Base-by-base conservation (phyloP, 345 rosid genomes). In the Brassica cretica region DNA sequence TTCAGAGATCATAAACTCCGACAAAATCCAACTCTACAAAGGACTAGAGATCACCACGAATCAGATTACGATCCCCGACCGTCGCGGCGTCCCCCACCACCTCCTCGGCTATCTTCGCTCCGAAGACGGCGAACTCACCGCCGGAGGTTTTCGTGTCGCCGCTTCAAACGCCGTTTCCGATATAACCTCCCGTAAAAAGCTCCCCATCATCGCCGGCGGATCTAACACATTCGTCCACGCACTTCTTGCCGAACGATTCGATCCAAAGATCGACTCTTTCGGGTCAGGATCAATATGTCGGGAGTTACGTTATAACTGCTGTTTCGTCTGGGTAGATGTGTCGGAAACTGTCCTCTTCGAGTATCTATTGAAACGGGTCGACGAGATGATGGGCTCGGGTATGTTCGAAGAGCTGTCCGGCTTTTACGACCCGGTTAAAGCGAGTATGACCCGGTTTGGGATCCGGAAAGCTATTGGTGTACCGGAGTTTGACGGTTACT, bases 41-140 rank as follows among this genome's bases (percentile, higher is more conserved):
- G 97, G 96, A 2, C 88, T 95, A 21, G 97, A 95, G 62, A 83
- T 89, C 75, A 91, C 94, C 68, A 95, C 98, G 79, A 95, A 95
- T 79, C 93, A 93, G 81, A 88, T 90, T 69, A 62, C 94, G 3
- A 12, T 83, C 24, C 75, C 11, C 1, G 92, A 93, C 9, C 87
- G 96, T 39, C 84, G 37, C 3, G 90, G 90, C 37, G 80, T 95
- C 6, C 92, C 86, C 6, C 99, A 95, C 85, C 97, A 90, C 61
- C 81, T 95, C 1, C 90, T 95, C 12, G 98, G 98, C 29, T 81
- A 76, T 14, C 14, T 82, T 68, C 82, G 68, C 55, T 76, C 89
- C 1, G 84, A 78, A 7, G 76, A 74, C 55, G 86, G 78, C 11
- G 97, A 93, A 66, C 77, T 91, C n/a, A 64, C 88, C 24, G 80